These are phyloP conservation scores for Cajanus cajan DNA, from an alignment of 306 rosid genomes.

Conservation along the genomic window DNA sequence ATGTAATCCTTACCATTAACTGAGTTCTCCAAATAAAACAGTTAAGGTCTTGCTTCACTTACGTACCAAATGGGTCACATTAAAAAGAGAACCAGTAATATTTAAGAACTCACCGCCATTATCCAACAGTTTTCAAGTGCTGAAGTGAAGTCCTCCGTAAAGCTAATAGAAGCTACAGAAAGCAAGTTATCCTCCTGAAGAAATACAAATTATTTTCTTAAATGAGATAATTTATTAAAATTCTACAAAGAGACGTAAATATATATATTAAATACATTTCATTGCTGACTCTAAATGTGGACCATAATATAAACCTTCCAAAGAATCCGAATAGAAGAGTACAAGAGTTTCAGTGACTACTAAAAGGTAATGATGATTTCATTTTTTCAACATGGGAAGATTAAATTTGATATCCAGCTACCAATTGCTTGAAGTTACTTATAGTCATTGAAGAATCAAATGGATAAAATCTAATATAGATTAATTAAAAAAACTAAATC, in stretches of 20 bases:
- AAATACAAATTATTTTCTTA: slow-evolving; percentile 8
- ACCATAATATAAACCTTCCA: not conserved
- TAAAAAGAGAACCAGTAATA: not conserved
- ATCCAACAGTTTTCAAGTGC: slow-evolving; percentile 71
- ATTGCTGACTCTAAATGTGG: slow-evolving; percentile 10
- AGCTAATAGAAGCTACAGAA: slow-evolving; percentile 72
- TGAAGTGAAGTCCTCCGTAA: slow-evolving; percentile 61
- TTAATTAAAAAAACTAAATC: not conserved
- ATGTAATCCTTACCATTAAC: not conserved
- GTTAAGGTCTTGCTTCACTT: not conserved
- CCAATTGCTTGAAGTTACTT: not conserved
- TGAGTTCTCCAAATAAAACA: slow-evolving; percentile 5
- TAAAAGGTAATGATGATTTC: not conserved
- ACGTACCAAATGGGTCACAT: not conserved
- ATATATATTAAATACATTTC: slow-evolving; percentile 4
- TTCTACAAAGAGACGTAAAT: not conserved
- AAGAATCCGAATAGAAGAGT: slow-evolving; percentile 19
- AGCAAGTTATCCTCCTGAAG: slow-evolving; percentile 72
- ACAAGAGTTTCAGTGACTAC: slow-evolving; percentile 13
- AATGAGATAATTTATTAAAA: slow-evolving; percentile 11
- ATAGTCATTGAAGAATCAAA: slow-evolving; percentile 2
- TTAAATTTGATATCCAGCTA: slow-evolving; percentile 6
- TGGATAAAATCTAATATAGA: not conserved
- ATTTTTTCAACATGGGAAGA: slow-evolving; percentile 11
- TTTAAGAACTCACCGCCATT: slow-evolving; percentile 52